A percentile compares a stretch with the other conserved stretches of the same genome.
Conservation (phyloP, 148 eudicot genomes). For the Silene latifolia region DNA sequence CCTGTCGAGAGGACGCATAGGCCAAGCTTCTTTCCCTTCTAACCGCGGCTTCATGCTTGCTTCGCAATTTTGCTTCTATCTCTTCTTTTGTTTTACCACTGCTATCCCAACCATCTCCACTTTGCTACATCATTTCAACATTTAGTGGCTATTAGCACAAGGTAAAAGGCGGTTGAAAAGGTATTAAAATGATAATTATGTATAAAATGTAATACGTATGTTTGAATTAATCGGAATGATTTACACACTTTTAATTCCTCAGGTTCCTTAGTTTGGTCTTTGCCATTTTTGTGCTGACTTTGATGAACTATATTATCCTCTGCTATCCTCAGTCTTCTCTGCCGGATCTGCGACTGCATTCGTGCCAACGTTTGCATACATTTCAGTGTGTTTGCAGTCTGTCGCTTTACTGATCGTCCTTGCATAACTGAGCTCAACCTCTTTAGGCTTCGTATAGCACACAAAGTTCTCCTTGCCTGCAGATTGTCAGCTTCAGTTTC, state of each 20-base stretch:
- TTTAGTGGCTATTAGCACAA: too few species aligned
- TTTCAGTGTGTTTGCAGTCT: conserved; percentile 64
- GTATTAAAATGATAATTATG: neutral
- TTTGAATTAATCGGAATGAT: too few species aligned
- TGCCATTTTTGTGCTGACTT: conserved; percentile 62
- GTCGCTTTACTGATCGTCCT: conserved; percentile 61
- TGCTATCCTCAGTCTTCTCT: conserved; percentile 63
- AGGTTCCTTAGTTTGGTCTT: conserved; percentile 71
- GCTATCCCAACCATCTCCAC: too few species aligned
- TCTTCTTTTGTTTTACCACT: too few species aligned
- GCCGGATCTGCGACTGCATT: conserved; percentile 66
- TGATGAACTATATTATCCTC: conserved; percentile 76
- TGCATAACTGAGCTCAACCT: conserved; percentile 59
- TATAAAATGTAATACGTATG: neutral
- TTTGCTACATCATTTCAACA: too few species aligned
- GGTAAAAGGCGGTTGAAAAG: too few species aligned
- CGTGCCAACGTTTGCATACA: conserved; percentile 82
- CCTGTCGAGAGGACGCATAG: too few species aligned
- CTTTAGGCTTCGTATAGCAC: conserved; percentile 65
- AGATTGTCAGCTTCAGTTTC: neutral
- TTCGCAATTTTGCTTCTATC: too few species aligned
- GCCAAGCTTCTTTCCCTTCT: too few species aligned
- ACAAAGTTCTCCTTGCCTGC: conserved; percentile 72
- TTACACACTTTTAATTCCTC: conserved; percentile 48
- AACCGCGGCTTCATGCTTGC: too few species aligned